phyloP scores from a whole-genome alignment of 2,329 filamentous ascomycete species.

The Talaromyces pinophilus region DNA sequence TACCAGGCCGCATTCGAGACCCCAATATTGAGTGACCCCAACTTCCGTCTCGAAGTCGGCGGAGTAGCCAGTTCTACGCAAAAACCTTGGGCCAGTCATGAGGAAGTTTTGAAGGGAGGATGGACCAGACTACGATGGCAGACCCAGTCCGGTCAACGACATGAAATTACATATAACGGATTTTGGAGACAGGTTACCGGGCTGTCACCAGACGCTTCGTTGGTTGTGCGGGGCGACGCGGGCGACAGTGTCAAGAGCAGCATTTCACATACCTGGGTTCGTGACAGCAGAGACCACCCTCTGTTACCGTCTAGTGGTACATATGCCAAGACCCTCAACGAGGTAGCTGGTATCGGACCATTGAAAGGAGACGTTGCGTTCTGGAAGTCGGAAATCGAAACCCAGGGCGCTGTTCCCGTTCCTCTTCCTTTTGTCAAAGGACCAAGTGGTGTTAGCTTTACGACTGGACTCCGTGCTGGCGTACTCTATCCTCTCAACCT shows the following conservation, averaged over 20 bases:
- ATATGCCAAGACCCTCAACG: constrained; percentile 72
- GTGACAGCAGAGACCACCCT: constrained; percentile 79
- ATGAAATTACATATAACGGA: constrained; percentile 77
- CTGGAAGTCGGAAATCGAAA: constrained; percentile 85
- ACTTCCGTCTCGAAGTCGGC: constrained; percentile 75
- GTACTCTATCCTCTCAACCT: constrained; percentile 78
- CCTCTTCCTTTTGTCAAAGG: constrained; percentile 68
- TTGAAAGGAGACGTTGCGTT: constrained; percentile 90
- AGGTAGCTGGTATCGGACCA: constrained; percentile 84
- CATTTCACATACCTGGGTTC: constrained; percentile 75
- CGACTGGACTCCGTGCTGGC: constrained; percentile 77
- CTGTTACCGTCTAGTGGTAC: constrained; percentile 82
- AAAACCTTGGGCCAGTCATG: constrained; percentile 91
- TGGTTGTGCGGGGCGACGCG: constrained; percentile 78
- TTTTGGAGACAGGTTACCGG: constrained; percentile 88
- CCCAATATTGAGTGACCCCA: constrained; percentile 80
- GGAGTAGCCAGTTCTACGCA: constrained; percentile 79
- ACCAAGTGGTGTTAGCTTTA: constrained; percentile 77
- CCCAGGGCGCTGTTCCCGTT: constrained; percentile 73
- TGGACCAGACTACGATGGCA: constrained; percentile 76
- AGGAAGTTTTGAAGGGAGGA: constrained; percentile 80
- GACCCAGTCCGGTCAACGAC: constrained; percentile 63
- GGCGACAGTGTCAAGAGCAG: constrained; percentile 90
- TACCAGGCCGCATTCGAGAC: constrained; percentile 85
- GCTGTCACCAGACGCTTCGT: constrained; percentile 72